These are phyloP conservation scores for Psilocybe sp. DNA, from an alignment of 768 basidiomycete genomes.

Conservation along the genomic window DNA sequence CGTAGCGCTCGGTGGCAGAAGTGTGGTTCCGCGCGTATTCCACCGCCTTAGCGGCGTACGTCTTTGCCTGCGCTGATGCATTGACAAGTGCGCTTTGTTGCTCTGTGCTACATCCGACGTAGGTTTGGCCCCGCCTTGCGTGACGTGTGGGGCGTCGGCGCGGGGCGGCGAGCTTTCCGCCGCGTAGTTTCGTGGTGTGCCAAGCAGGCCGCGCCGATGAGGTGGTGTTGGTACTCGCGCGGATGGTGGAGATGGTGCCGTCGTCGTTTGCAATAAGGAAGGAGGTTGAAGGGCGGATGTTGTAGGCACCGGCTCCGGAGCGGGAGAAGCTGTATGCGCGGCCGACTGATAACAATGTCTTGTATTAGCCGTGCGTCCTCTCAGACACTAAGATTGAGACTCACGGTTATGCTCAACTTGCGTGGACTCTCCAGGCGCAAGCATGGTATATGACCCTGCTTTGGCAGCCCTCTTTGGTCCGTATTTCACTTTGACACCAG, in stretches of 20 bases:
- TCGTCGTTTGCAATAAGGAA: slow-evolving; percentile 39
- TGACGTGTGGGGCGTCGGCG: slow-evolving; percentile 13
- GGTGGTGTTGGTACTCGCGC: slow-evolving; percentile 27
- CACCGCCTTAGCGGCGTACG: slow-evolving; percentile 32
- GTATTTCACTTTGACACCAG: slow-evolving; percentile 46
- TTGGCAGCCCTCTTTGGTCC: slow-evolving; percentile 30
- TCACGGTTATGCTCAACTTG: slow-evolving; percentile 36
- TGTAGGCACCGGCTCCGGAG: slow-evolving; percentile 37
- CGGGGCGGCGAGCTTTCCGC: slow-evolving; percentile 31
- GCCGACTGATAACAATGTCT: slow-evolving; percentile 28
- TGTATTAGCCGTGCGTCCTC: background rate
- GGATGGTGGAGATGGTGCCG: slow-evolving; percentile 27
- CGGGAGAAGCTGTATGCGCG: slow-evolving; percentile 44
- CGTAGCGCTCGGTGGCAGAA: slow-evolving; percentile 36
- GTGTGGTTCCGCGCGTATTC: slow-evolving; percentile 33
- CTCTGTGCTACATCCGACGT: slow-evolving; percentile 36
- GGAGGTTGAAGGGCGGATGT: slow-evolving; percentile 35
- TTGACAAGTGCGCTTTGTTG: slow-evolving; percentile 29
- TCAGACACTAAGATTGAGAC: slow-evolving; percentile 9
- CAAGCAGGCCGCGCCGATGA: slow-evolving; percentile 15
- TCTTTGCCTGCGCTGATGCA: slow-evolving; percentile 37
- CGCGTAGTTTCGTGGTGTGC: background rate
- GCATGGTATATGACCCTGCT: slow-evolving; percentile 30
- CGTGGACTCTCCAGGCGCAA: slow-evolving; percentile 36
- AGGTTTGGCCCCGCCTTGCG: slow-evolving; percentile 31